Base-by-base conservation (phyloP, 1,139 yeast genomes). In the Lizanozyma gosingica region DNA sequence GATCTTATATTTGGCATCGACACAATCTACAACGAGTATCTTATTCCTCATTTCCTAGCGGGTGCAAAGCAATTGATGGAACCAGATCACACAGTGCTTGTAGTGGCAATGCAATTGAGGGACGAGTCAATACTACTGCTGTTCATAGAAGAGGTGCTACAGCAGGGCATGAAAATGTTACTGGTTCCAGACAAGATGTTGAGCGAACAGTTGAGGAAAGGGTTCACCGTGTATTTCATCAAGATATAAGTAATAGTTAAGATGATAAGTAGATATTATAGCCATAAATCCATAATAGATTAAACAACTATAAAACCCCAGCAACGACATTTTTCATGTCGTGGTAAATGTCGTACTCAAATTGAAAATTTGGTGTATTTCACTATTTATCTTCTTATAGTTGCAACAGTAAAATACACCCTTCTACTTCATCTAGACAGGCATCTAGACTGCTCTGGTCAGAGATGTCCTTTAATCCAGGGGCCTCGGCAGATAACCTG, bases 1-100 rank as follows among this genome's bases (percentile, higher is more conserved):
- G 77, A 75, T 45, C 50, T 76, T 15, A 60, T 83, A 3, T 51
- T 83, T 14, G 85, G 87, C 0, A 77, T 83, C 51, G 94, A 83
- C 53, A 78, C 87, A 8, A 67, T 83, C 4, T 83, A 83, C 59
- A 83, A 83, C 50, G 84, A 78, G 43, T 80, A 64, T 47, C 60
- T 83, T 36, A 67, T 81, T 2, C 72, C 71, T 0, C 72, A 62
- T 40, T 73, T 83, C 42, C 57, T 79, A 3, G 55, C 56, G 14
- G 66, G 83, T 0, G 39, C 78, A 17, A 51, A 54, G 22, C 43
- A 49, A 18, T 49, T 76, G 16, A 56, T 71, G 53, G 61, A 57
- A 1, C 43, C 45, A 0, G 37, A 49, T 2, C 18, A 40, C 2
- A 65, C 79, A 0, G 65, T 57, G 3, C 64, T 71, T 0, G 44